Evolutionary conservation across 2,329 filamentous ascomycete species (phyloP).

Genomic region (Thielaviopsis cerberus): DNA sequence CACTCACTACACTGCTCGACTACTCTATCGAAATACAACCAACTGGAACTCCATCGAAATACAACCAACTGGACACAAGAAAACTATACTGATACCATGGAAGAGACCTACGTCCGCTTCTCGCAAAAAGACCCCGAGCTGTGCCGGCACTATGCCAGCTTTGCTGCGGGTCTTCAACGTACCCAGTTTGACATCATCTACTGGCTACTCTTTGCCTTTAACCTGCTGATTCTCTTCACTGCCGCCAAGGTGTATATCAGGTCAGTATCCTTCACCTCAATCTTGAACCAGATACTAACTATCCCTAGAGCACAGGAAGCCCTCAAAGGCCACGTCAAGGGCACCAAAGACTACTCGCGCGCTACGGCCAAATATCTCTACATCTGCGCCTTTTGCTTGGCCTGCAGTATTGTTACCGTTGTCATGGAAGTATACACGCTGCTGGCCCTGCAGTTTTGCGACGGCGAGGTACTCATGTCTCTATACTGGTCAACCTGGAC

Average conservation of each 20-base stretch:
- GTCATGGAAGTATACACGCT: slow-evolving; percentile 37
- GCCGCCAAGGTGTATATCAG: slow-evolving; percentile 24
- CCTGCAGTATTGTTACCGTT: slow-evolving; percentile 25
- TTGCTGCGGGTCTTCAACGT: slow-evolving; percentile 24
- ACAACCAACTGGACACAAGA: no score
- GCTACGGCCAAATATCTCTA: slow-evolving; percentile 25
- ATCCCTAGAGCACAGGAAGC: slow-evolving; percentile 19
- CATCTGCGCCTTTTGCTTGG: slow-evolving; percentile 26
- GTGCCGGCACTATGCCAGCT: slow-evolving; percentile 25
- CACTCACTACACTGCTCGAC: no score
- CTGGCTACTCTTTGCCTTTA: slow-evolving; percentile 27
- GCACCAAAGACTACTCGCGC: slow-evolving; percentile 18
- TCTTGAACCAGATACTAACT: background rate
- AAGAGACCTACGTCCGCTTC: slow-evolving; percentile 5
- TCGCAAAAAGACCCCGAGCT: slow-evolving; percentile 16
- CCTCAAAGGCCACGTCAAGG: slow-evolving; percentile 21
- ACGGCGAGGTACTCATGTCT: slow-evolving; percentile 39
- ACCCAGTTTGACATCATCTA: slow-evolving; percentile 28
- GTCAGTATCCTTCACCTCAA: slow-evolving; percentile 16
- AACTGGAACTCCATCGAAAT: no score
- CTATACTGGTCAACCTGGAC: slow-evolving; percentile 45
- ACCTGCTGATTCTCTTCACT: slow-evolving; percentile 26
- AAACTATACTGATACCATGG: background rate
- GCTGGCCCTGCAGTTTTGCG: slow-evolving; percentile 37
- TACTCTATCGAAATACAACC: no score